Evolutionary conservation across 306 rosid species (phyloP), one percentile per base, ranked within the genome.

Genomic region (Malus asiatica): DNA sequence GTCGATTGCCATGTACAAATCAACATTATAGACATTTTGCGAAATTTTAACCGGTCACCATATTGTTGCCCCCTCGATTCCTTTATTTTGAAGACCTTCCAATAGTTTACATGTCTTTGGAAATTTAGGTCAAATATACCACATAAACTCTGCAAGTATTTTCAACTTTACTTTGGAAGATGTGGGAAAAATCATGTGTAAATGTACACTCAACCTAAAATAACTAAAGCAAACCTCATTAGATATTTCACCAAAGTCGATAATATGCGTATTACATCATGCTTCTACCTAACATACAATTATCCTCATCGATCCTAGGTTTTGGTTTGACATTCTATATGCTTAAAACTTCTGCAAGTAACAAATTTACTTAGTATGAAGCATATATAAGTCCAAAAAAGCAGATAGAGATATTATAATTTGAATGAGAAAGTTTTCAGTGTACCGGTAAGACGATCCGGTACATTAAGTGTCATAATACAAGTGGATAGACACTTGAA

Each of bases 171-270:
- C 79, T 27, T 62, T 22, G 22, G 16, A 44, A 64, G 44, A 63
- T 76, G 27, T 63, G 38, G 38, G 58, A 58, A 76, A 57, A 71
- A 33, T 45, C 25, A 74, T 11, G 61, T 65, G 38, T 27, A 72
- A 58, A 42, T 61, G 44, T 52, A 78, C 81, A 78, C 76, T 81
- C 84, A 73, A 64, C 63, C 64, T 64, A 76, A 81, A 75, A 61
- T 12, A 23, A 51, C 25, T 20, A 13, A 73, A 53, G 32, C 29
- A 40, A 44, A 68, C 42, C 64, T 59, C 30, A 4, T 53, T n/a
- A 40, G 4, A 32, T 59, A 14, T 15, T 15, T 48, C 19, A 48
- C 55, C 20, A 5, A 48, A 48, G 2, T 15, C 5, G 16, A 15
- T 48, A 15, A 1, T 48, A 48, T 46, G 19, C 8, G 6, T n/a